phyloP scores from a whole-genome alignment of 352 stramenopile genomes.

The Globisporangium megalacanthum region DNA sequence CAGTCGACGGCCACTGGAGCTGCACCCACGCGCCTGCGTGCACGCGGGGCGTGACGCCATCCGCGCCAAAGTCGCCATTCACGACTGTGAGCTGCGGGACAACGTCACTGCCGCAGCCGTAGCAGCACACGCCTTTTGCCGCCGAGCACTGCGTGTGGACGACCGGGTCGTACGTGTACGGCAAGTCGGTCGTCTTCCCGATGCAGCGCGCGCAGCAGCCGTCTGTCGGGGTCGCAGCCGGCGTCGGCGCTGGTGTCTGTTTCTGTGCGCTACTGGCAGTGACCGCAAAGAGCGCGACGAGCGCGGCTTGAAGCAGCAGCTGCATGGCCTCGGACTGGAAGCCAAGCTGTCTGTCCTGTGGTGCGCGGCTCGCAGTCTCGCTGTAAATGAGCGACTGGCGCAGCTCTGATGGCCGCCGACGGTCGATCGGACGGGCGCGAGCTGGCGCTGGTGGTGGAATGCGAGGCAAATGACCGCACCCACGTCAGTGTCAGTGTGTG shows the following conservation, averaged over 20 bases:
- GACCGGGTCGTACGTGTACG: conserved; percentile 66
- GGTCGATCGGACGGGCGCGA: too few relatives aligned
- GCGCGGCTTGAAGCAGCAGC: not conserved
- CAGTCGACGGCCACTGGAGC: conserved; percentile 25
- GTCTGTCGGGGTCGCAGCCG: conserved; percentile 22
- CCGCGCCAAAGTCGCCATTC: conserved; percentile 31
- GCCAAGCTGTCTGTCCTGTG: too few relatives aligned
- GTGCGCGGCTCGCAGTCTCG: too few relatives aligned
- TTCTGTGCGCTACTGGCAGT: not conserved
- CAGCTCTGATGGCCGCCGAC: too few relatives aligned
- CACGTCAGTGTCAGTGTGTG: too few relatives aligned
- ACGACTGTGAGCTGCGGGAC: conserved; percentile 17
- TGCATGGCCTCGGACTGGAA: not conserved
- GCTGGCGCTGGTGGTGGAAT: too few relatives aligned
- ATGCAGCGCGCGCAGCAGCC: conserved; percentile 62
- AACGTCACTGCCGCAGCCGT: conserved; percentile 39
- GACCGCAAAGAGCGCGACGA: too few relatives aligned
- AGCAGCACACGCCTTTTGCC: conserved; percentile 62
- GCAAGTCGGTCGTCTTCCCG: conserved; percentile 45
- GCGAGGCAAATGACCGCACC: too few relatives aligned
- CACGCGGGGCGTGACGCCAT: conserved; percentile 52
- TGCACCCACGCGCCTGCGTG: conserved; percentile 34
- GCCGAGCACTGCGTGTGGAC: conserved; percentile 48
- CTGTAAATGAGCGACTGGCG: too few relatives aligned
- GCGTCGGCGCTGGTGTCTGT: conserved; percentile 7